Percentiles rank a stretch among this genome's conserved stretches.
Evolutionary conservation across 2,329 filamentous ascomycete species (phyloP).

Genomic region (Coniochaeta ligniaria): DNA sequence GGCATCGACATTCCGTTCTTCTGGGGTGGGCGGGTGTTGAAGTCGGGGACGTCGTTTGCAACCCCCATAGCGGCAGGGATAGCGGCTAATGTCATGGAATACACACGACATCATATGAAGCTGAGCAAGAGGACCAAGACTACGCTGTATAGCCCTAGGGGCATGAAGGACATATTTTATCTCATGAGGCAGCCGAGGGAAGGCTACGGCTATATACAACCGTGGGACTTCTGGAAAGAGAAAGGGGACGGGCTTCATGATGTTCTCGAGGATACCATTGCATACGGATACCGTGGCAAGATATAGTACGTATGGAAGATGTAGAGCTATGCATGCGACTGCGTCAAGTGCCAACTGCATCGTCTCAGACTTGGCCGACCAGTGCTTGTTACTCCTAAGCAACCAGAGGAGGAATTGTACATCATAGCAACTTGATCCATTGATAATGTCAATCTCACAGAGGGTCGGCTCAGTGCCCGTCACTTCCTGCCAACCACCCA

Average conservation of each 20-base stretch:
- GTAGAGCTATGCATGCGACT: neutral
- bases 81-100: neutral
- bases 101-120: neutral
- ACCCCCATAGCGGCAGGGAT: neutral
- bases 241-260: neutral
- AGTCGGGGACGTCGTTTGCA: neutral
- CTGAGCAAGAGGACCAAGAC: slow-evolving; percentile 6
- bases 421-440: neutral
- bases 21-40: neutral
- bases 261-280: neutral
- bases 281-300: neutral
- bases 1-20: neutral
- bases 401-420: neutral
- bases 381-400: too few relatives aligned
- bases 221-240: neutral
- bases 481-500: neutral
- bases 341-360: too few relatives aligned
- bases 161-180: neutral
- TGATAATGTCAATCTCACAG: neutral
- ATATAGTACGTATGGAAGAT: neutral
- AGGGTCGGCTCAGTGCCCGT: neutral
- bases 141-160: neutral
- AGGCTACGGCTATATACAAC: neutral
- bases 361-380: too few relatives aligned
- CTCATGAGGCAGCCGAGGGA: neutral